Evolutionary conservation across 2,329 filamentous ascomycete genomes (phyloP), one percentile per base, ranked within the genome.

Genomic region (Claviceps pazoutovae): DNA sequence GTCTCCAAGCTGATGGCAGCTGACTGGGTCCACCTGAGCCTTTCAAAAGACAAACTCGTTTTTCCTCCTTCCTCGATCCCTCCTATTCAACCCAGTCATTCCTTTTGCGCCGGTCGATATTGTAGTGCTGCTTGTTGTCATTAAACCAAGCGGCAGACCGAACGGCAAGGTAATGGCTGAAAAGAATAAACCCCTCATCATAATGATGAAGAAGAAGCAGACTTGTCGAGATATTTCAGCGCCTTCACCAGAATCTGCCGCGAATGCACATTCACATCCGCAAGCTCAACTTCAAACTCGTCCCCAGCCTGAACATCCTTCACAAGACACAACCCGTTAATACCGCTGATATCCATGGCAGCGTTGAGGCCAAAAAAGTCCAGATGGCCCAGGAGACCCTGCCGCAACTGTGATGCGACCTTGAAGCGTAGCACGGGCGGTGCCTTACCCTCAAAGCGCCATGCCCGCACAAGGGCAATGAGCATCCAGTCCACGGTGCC

Each of bases 391-490:
- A 62, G 52, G 49, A 74, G 56, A 30, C 60, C 63, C 51, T 62
- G 61, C 30, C 57, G 59, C 53, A 59, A 64, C 14, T 71, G 60
- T 16, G 68, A 64, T 23, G 57, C 54, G 39, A 80, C 75, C 2
- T 64, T 71, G 56, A 80, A 74, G 45, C 61, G 62, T 56, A 83
- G 74, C 3, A 66, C 70, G 34, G 63, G 55, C n/a, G 77, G 76
- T 26, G 77, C 61, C 47, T 63, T 56, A 8, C 66, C 65, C 59
- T 80, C 74, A 57, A 74, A 79, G 55, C 68, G 68, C 79, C 79
- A 83, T 14, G 76, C 79, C 14, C 80, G 76, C 50, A 79, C 67
- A 36, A 84, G 67, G 23, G 80, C 78, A 59, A 82, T 78, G 46
- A 79, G 67, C 46, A 79, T 72, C 76, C 77, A 83, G 58, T 77